Evolutionary conservation across 768 basidiomycete species (phyloP), one percentile per base, ranked within the genome.

Genomic region (Amanita molliuscula): DNA sequence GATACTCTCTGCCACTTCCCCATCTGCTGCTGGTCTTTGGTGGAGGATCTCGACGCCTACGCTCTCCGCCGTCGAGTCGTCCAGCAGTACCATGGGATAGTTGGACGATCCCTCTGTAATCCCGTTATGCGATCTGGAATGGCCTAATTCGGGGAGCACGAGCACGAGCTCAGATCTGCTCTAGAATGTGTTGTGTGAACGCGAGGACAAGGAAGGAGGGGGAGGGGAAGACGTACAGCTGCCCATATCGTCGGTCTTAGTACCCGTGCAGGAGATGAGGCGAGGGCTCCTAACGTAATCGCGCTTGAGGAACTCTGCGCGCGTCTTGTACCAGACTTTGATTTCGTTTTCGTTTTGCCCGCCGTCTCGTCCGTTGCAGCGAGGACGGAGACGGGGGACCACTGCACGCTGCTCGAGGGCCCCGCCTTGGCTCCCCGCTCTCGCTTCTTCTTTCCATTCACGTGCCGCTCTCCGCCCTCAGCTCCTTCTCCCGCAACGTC

Each of bases 131-230:
- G 33, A 45, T 34, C 28, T 52, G 6, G 51, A 46, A 11, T 36
- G 26, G 20, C 36, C 16, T n/a, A 52, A n/a, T 35, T 52, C 51
- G 23, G 51, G 51, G 28, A 52, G 51, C 35, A 52, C 44, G 29
- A 25, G 20, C n/a, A 41, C 21, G 16, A 52, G 38, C 34, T 52
- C 51, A 13, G 36, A 20, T 52, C 46, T 47, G 43, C 51, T 52
- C 51, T 51, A 21, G 23, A 21, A 2, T 25, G 11, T 15, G n/a
- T 2, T 26, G 25, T 42, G 23, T 25, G n/a, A 6, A 23, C 23
- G 8, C 11, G 21, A 2, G 2, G n/a, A 25, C 4, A 13, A 38
- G 4, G 18, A 20, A 0, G 3, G 18, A 40, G 9, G 23, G 13
- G n/a, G 6, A 3, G 4, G 9, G n/a, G 4, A 43, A 16, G 4